Conservation (phyloP, 2,329 filamentous ascomycete genomes). For the Diaporthe caulivora region DNA sequence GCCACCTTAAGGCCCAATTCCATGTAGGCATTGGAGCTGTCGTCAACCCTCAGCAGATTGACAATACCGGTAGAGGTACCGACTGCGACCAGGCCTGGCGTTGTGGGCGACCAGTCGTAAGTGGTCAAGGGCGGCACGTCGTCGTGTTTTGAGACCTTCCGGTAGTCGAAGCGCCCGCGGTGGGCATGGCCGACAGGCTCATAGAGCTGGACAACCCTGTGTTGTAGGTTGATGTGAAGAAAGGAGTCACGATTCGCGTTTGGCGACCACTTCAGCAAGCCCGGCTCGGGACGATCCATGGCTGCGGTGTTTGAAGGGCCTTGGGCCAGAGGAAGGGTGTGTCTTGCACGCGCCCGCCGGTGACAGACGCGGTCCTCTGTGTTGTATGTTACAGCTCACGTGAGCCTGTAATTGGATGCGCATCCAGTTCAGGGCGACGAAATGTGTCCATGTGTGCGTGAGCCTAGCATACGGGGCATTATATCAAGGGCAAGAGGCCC, state of each 20-base stretch:
- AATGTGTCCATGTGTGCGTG: constrained; percentile 9
- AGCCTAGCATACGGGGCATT: neutral
- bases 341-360: neutral
- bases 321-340: neutral
- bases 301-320: neutral
- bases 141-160: constrained; percentile 69
- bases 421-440: neutral
- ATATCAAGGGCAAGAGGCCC: neutral
- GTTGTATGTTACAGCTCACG: constrained; percentile 7
- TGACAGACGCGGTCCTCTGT: neutral
- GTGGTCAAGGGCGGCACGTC: constrained; percentile 74
- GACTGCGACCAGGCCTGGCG: constrained; percentile 77
- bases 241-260: constrained; percentile 70
- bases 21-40: constrained; percentile 73
- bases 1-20: constrained; percentile 81
- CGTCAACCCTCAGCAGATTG: constrained; percentile 79
- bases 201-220: constrained; percentile 73
- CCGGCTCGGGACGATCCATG: constrained; percentile 72
- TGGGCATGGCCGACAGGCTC: constrained; percentile 71
- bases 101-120: constrained; percentile 75
- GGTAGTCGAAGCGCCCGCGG: constrained; percentile 68
- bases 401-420: neutral
- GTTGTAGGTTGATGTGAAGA: constrained; percentile 74
- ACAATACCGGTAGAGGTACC: constrained; percentile 82
- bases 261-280: constrained; percentile 76